A percentile compares a stretch with the other conserved stretches of the same genome.
These are phyloP conservation scores for Barbarea vulgaris DNA, from an alignment of 345 rosid species.

Conservation along the genomic window DNA sequence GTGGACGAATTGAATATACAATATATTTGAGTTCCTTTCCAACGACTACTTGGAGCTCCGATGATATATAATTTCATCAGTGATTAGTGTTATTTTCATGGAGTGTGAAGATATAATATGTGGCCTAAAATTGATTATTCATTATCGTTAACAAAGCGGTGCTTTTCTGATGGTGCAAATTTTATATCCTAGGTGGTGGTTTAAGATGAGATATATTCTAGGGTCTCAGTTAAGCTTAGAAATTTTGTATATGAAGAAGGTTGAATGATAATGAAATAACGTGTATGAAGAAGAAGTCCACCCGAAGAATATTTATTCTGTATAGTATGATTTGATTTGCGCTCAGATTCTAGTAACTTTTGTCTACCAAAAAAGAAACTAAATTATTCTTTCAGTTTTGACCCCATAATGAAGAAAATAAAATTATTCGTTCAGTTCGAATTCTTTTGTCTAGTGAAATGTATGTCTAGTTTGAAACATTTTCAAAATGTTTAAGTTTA, in stretches of 20 bases:
- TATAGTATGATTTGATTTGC: neutral
- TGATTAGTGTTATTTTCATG: neutral
- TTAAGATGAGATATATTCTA: neutral
- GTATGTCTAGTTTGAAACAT: neutral
- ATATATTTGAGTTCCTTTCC: neutral
- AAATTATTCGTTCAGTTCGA: no score
- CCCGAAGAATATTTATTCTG: neutral
- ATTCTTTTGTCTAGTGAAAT: neutral
- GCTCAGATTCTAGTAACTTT: neutral
- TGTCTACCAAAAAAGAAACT: neutral
- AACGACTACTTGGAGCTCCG: neutral
- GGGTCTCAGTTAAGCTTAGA: neutral
- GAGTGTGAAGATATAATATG: neutral
- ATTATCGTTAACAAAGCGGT: neutral
- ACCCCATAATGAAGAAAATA: neutral
- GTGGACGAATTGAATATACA: slow-evolving; percentile 4
- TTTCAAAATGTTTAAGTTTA: neutral
- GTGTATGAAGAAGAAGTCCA: neutral
- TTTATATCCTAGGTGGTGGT: neutral
- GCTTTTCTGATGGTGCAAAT: neutral
- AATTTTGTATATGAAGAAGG: neutral
- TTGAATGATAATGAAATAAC: neutral
- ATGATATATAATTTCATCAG: neutral
- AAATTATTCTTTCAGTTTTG: neutral
- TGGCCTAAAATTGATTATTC: neutral